Evolutionary conservation across 345 rosid genomes (phyloP), one percentile per base, ranked within the genome.

Genomic region (Salix arbutifolia): DNA sequence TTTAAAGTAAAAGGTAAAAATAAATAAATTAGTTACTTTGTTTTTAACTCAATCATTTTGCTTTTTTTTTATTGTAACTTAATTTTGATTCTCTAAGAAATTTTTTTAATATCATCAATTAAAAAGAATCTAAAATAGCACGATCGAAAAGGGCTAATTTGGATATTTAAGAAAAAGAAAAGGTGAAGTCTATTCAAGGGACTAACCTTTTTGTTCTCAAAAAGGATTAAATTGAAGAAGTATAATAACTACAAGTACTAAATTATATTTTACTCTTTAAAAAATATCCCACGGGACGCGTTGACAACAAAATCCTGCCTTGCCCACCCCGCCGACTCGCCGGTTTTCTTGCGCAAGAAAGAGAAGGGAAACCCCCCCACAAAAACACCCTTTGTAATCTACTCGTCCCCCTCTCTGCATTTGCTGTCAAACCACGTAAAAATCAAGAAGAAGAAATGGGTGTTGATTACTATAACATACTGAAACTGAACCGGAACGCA

Each of bases 391-490:
- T 58, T 11, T n/a, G 62, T n/a, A 3, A 4, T 58, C 23, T 10
- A 1, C 14, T 23, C 28, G 9, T n/a, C 28, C 4, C 26, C 62
- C 28, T 58, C 62, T 3, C 5, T 23, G 62, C 28, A 58, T n/a
- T 58, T 58, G 14, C 62, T 58, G 28, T n/a, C 11, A 4, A 25
- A 7, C 10, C 10, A 21, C 23, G 23, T 10, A 3, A 25, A 56
- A 53, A 19, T 28, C 21, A 18, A 19, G 26, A 42, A 56, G 6
- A 52, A 33, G 35, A 23, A 69, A 92, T 92, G 97, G 99, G 94
- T 5, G 89, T 95, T 5, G 97, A 92, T 83, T 95, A 92, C 91
- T 95, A 92, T 84, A 92, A 91, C 66, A 72, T 95, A n/a, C 90
- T 95, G 46, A 86, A 86, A 69, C 92, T 95, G 79, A 78, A 81